Base-by-base conservation (phyloP, 129 eudicot species). In the Artemisia argyi region DNA sequence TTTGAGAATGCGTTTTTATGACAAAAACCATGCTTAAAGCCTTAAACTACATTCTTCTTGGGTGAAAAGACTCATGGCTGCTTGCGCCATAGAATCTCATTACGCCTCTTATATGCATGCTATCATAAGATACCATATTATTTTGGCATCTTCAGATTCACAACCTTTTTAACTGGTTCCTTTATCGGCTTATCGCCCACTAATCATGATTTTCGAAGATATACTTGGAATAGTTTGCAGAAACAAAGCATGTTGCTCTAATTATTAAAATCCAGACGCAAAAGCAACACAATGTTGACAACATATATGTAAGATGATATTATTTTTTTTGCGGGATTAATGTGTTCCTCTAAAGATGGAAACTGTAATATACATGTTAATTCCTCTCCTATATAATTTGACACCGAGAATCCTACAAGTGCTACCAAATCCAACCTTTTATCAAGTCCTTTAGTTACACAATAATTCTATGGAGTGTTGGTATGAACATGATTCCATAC, bases 401-500 rank as follows among this genome's bases (percentile, higher is more conserved):
- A 52, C 20, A 53, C 32, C 16, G 8, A 39, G 7, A 39, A 39
- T 39, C 7, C 44, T 39, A 39, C 9, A 39, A 69, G 2, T 30
- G 12, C 51, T 12, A 54, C 35, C 64, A 5, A 30, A 53, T 28
- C 9, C 13, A 54, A 47, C 4, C 14, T 67, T 24, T 67, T 6
- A 24, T 49, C 20, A 5, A 26, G 39, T 48, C 50, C 61, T 35
- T 49, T 49, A 46, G 50, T 72, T 20, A 50, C 20, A 48, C 0
- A n/a, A 22, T 62, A 30, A 50, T 73, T 49, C 22, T 20, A 73
- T 4, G 56, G 17, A 24, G 20, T 59, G 61, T 26, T 26, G 68
- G 28, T 24, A 30, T 52, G 71, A 73, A 63, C 35, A 18, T 32
- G 71, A 30, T 65, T 52, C 17, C 44, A 39, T 51, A 53, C 53